A percentile compares a stretch with the other conserved stretches of the same genome.
Evolutionary conservation across 1,284 basidiomycete species (phyloP).

Genomic region (Papiliotrema nemorosa): DNA sequence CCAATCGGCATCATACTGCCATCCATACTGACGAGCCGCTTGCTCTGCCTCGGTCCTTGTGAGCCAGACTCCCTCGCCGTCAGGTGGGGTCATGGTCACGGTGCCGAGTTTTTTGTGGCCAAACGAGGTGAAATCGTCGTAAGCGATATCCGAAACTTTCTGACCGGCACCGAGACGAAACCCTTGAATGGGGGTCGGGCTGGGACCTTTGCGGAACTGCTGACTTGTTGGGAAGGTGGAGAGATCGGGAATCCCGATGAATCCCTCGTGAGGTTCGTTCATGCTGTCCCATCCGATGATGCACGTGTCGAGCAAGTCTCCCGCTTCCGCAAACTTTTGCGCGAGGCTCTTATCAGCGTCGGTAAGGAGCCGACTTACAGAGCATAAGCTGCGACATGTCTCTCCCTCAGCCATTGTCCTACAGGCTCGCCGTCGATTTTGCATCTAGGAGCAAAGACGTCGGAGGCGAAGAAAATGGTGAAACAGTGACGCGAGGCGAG

Average conservation of each 20-base stretch:
- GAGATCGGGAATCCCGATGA: constrained; percentile 73
- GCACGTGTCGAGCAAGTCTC: constrained; percentile 51
- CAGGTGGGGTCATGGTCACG: constrained; percentile 53
- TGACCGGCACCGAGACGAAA: constrained; percentile 51
- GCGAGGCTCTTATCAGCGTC: constrained; percentile 18
- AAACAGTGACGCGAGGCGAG: constrained; percentile 33
- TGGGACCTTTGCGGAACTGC: constrained; percentile 48
- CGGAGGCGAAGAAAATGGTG: constrained; percentile 35
- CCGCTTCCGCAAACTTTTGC: constrained; percentile 40
- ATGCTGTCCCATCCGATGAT: constrained; percentile 82
- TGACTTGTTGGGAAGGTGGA: constrained; percentile 56
- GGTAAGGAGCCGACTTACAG: constrained; percentile 18
- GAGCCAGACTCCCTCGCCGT: constrained; percentile 60
- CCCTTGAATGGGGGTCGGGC: constrained; percentile 51
- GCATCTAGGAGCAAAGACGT: constrained; percentile 34
- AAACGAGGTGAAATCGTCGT: constrained; percentile 51
- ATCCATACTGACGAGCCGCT: constrained; percentile 61
- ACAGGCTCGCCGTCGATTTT: constrained; percentile 24
- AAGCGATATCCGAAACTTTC: constrained; percentile 22
- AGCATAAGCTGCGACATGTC: constrained; percentile 24
- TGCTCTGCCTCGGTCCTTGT: constrained; percentile 51
- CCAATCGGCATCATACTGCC: constrained; percentile 73
- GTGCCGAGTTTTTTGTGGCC: constrained; percentile 73
- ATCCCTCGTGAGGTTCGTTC: constrained; percentile 89
- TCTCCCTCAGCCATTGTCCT: constrained; percentile 17